Evolutionary conservation across 2,329 filamentous ascomycete genomes (phyloP).

Genomic region (Aschersonia sp.): DNA sequence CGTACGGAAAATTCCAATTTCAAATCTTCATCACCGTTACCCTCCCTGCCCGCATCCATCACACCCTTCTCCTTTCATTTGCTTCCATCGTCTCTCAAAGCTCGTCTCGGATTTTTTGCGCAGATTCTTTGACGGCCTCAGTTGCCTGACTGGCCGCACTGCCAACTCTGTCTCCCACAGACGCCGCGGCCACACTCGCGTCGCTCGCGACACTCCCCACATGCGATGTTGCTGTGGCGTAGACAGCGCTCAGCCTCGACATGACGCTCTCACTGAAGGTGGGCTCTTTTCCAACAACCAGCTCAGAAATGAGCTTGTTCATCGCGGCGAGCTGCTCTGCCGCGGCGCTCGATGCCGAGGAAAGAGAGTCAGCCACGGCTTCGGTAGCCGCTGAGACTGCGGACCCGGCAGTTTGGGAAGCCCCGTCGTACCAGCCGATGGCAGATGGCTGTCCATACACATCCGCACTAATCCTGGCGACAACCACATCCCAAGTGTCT

Average conservation of each 20-base stretch:
- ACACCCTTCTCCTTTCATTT: too few relatives aligned
- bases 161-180: constrained; percentile 18
- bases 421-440: constrained; percentile 38
- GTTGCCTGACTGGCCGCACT: constrained; percentile 25
- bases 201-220: constrained; percentile 27
- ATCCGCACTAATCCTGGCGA: constrained; percentile 52
- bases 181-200: constrained; percentile 17
- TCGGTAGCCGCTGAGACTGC: constrained; percentile 48
- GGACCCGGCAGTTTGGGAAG: constrained; percentile 32
- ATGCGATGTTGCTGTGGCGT: constrained; percentile 49
- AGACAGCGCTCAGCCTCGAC: constrained; percentile 54
- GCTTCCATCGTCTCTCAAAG: constrained; percentile 11
- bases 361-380: constrained; percentile 18
- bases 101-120: constrained; percentile 23
- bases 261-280: constrained; percentile 72
- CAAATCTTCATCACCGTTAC: too few relatives aligned
- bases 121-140: constrained; percentile 25
- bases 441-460: constrained; percentile 53
- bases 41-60: too few relatives aligned
- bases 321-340: constrained; percentile 54
- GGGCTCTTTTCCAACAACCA: constrained; percentile 64
- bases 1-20: too few relatives aligned
- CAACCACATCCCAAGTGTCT: constrained; percentile 24
- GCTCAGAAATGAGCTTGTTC: constrained; percentile 58
- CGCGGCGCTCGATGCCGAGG: constrained; percentile 44